These are phyloP conservation scores for Psilocybe cubensis DNA, from an alignment of 768 basidiomycete species.

Conservation along the genomic window DNA sequence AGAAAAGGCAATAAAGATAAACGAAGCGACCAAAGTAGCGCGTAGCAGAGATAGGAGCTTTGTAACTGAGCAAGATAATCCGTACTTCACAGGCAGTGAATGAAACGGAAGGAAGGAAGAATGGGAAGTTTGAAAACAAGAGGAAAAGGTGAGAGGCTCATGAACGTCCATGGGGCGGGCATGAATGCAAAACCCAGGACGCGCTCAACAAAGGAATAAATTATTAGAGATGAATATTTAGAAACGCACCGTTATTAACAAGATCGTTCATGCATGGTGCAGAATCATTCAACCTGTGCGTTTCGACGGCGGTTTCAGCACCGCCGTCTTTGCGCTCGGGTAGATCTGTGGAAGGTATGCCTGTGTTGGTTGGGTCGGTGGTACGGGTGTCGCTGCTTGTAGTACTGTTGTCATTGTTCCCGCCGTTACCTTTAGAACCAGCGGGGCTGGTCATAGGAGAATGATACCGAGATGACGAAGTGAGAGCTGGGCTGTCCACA, in stretches of 20 bases:
- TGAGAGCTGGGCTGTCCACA: slow-evolving; percentile 3
- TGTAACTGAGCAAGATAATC: not conserved
- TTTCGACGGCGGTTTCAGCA: slow-evolving; percentile 40
- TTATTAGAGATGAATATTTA: slow-evolving; percentile 8
- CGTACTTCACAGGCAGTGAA: not conserved
- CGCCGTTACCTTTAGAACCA: not conserved
- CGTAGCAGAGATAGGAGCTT: not conserved
- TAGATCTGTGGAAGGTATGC: slow-evolving; percentile 2
- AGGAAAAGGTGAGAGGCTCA: not conserved
- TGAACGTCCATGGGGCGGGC: not conserved
- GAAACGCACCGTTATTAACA: slow-evolving; percentile 17
- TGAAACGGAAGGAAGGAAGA: slow-evolving; percentile 3
- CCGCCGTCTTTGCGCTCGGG: slow-evolving; percentile 24
- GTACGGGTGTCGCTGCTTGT: slow-evolving; percentile 4
- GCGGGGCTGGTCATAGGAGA: slow-evolving; percentile 11
- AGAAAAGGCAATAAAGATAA: slow-evolving; percentile 16
- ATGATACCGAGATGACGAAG: slow-evolving; percentile 13
- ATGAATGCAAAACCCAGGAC: slow-evolving; percentile 16
- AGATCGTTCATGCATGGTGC: slow-evolving; percentile 26
- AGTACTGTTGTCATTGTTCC: not conserved
- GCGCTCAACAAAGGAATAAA: slow-evolving; percentile 15
- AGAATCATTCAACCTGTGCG: slow-evolving; percentile 35
- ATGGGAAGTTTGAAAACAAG: not conserved
- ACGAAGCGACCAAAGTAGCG: slow-evolving; percentile 1
- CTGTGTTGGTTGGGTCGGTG: not conserved